These are phyloP conservation scores for Geotrichum bryndzae DNA, from an alignment of 1,139 yeast species.

Conservation along the genomic window DNA sequence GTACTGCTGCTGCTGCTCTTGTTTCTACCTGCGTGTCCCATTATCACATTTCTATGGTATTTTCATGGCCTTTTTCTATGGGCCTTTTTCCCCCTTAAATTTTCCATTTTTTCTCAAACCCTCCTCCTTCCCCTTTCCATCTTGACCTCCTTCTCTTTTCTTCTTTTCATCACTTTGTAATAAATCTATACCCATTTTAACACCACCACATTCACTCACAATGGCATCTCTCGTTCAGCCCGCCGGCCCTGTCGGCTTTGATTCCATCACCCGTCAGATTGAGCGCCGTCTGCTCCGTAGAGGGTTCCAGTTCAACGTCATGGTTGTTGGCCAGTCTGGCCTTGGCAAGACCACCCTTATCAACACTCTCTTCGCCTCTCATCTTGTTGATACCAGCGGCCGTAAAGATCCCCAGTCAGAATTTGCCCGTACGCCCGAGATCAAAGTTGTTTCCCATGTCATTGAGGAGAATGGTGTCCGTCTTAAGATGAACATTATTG, in stretches of 20 bases:
- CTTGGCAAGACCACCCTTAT: constrained; percentile 88
- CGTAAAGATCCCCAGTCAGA: constrained; percentile 63
- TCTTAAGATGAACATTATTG: constrained; percentile 79
- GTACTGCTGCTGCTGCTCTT: background rate
- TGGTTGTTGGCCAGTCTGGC: constrained; percentile 92
- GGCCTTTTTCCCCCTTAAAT: background rate
- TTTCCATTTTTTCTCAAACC: background rate
- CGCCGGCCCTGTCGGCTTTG: constrained; percentile 75
- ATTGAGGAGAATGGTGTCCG: constrained; percentile 81
- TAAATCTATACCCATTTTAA: background rate
- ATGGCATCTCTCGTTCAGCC: constrained; percentile 18
- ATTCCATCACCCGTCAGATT: constrained; percentile 91
- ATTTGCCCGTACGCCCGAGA: constrained; percentile 81
- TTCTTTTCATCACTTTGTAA: background rate
- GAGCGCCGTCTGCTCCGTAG: constrained; percentile 85
- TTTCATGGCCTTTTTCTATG: background rate
- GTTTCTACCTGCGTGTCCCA: background rate
- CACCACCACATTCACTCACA: background rate
- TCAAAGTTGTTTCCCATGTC: constrained; percentile 63
- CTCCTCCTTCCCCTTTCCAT: background rate
- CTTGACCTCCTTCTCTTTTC: background rate
- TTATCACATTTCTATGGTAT: background rate
- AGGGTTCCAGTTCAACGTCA: constrained; percentile 89
- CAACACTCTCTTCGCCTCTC: constrained; percentile 84
- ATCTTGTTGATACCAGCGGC: constrained; percentile 67